Evolutionary conservation across 768 basidiomycete genomes (phyloP), one percentile per base, ranked within the genome.

Genomic region (Trametes cinnabarina): DNA sequence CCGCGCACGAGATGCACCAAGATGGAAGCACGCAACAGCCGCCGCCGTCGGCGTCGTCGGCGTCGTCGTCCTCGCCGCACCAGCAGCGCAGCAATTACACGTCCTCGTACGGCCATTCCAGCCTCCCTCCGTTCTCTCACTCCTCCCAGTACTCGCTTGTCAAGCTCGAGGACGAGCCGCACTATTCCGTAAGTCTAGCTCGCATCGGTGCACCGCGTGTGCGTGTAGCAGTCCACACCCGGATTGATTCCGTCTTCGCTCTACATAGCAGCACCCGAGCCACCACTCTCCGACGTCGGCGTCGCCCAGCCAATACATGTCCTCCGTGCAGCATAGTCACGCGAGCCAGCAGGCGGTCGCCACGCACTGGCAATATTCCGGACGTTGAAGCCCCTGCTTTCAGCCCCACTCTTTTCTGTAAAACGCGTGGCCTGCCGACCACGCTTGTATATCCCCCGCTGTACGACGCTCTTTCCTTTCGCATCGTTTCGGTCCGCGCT

Each of bases 131-230:
- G 14, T 65, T 58, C 52, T 57, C 64, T 22, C 65, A 63, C 40
- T n/a, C 56, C 30, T n/a, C 48, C 23, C 66, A 66, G 55, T 66
- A 65, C 77, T 82, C 22, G 76, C 82, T 64, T 15, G 85, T 88
- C 55, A 88, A 88, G 62, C 80, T 87, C 34, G 87, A 88, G 68
- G 87, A 88, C 50, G 86, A 87, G 34, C 71, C 44, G 20, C 66
- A 79, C 65, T 82, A 83, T 50, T 73, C 71, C 62, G 85, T 84
- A 69, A 67, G 80, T 66, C 7, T 22, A n/a, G n/a, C n/a, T n/a
- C n/a, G n/a, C n/a, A n/a, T n/a, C n/a, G n/a, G 43, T 22, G 19
- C 22, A 23, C 7, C 15, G 14, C 17, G 12, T n/a, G 20, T 20
- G 7, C 11, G 20, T 11, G 25, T 17, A 22, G 28, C 22, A 7